A percentile compares a stretch with the other conserved stretches of the same genome.
These are phyloP conservation scores for Kregervanrija fluxuum DNA, from an alignment of 805 yeast species.

Conservation along the genomic window DNA sequence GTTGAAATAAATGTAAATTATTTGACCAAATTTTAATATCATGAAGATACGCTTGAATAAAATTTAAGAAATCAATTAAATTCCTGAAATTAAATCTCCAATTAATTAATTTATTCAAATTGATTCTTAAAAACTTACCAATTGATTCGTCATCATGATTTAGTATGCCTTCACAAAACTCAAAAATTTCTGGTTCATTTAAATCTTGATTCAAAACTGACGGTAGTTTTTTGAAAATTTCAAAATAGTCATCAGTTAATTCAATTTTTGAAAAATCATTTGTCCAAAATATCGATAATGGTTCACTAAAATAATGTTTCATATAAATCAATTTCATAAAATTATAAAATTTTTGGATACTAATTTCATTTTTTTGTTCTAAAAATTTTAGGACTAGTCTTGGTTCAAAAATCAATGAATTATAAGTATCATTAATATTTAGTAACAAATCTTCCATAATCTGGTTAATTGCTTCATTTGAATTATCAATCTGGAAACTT, in stretches of 20 bases:
- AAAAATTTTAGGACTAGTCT: slow-evolving; percentile 22
- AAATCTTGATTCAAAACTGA: slow-evolving; percentile 18
- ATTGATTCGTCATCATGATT: slow-evolving; percentile 14
- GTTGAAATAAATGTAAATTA: slow-evolving; percentile 23
- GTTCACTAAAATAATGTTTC: slow-evolving; percentile 29
- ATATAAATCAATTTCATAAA: slow-evolving; percentile 27
- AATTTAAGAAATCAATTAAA: slow-evolving; percentile 23
- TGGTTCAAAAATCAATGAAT: slow-evolving; percentile 28
- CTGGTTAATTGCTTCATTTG: slow-evolving; percentile 23
- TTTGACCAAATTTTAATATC: slow-evolving; percentile 21
- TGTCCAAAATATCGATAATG: slow-evolving; percentile 27
- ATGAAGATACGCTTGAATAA: slow-evolving; percentile 20
- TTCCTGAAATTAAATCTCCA: slow-evolving; percentile 24
- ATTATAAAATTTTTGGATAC: slow-evolving; percentile 24
- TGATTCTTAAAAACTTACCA: slow-evolving; percentile 17
- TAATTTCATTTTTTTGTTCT: slow-evolving; percentile 18
- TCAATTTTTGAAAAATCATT: slow-evolving; percentile 20
- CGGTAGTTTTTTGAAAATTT: slow-evolving; percentile 22
- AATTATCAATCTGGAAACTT: slow-evolving; percentile 25
- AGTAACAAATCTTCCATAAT: slow-evolving; percentile 27
- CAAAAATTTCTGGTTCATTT: slow-evolving; percentile 8
- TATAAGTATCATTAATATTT: slow-evolving; percentile 24
- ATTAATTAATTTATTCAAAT: slow-evolving; percentile 21
- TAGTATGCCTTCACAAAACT: slow-evolving; percentile 17
- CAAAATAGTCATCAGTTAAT: slow-evolving; percentile 18